phyloP scores from a whole-genome alignment of 192 early-diverging fungal species.

The Gamsiella multidivaricata region DNA sequence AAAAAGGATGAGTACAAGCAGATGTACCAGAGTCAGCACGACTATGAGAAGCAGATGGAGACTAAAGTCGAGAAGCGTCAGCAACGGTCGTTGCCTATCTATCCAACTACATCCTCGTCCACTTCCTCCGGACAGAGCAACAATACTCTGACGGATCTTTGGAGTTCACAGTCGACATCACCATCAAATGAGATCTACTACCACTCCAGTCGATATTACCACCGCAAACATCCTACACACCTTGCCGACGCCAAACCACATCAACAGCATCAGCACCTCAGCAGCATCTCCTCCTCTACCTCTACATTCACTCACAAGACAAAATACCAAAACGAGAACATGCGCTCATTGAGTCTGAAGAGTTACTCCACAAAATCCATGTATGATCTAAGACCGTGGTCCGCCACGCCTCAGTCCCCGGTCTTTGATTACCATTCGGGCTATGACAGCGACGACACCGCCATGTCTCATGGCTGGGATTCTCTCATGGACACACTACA shows the following conservation, averaged over 20 bases:
- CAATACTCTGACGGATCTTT: background rate
- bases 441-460: slow-evolving; percentile 41
- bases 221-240: slow-evolving; percentile 4
- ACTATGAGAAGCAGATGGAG: slow-evolving; percentile 21
- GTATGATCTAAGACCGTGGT: slow-evolving; percentile 48
- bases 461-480: slow-evolving; percentile 32
- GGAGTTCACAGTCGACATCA: background rate
- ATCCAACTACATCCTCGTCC: background rate
- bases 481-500: slow-evolving; percentile 47
- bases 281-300: slow-evolving; percentile 27
- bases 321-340: slow-evolving; percentile 5
- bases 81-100: slow-evolving; percentile 36
- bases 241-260: background rate
- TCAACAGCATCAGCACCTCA: slow-evolving; percentile 6
- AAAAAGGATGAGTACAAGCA: slow-evolving; percentile 38
- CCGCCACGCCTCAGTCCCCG: slow-evolving; percentile 23
- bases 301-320: slow-evolving; percentile 11
- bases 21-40: slow-evolving; percentile 36
- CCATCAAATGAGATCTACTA: slow-evolving; percentile 33
- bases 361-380: slow-evolving; percentile 43
- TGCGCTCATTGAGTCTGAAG: slow-evolving; percentile 42
- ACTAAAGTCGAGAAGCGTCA: slow-evolving; percentile 22
- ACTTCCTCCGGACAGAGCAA: background rate
- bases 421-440: slow-evolving; percentile 18
- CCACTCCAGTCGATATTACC: slow-evolving; percentile 27